Conservation (phyloP, 768 basidiomycete genomes). For the Rubroboletus pulcherrimus region DNA sequence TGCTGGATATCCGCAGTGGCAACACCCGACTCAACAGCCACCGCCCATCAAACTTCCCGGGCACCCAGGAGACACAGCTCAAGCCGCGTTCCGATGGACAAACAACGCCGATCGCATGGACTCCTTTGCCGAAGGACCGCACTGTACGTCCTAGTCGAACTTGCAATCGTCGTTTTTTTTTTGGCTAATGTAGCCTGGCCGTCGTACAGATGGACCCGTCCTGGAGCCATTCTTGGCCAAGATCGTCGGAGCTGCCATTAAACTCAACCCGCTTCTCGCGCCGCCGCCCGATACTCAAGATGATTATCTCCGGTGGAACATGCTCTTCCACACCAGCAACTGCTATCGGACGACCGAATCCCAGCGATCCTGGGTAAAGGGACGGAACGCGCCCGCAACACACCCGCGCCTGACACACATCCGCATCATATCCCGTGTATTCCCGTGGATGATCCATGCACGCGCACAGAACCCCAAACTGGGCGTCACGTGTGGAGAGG, state of each 20-base stretch:
- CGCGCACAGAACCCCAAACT: constrained; percentile 40
- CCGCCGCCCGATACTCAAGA: constrained; percentile 43
- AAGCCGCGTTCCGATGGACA: constrained; percentile 29
- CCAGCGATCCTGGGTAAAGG: constrained; percentile 59
- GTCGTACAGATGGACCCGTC: constrained; percentile 60
- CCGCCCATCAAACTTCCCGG: constrained; percentile 23
- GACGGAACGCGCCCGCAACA: constrained; percentile 62
- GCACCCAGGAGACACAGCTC: constrained; percentile 21
- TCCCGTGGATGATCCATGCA: constrained; percentile 57
- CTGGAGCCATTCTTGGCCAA: constrained; percentile 56
- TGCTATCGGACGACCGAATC: constrained; percentile 63
- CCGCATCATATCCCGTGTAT: constrained; percentile 47
- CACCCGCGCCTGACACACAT: constrained; percentile 55
- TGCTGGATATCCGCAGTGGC: constrained; percentile 26
- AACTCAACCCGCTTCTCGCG: constrained; percentile 59
- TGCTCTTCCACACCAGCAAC: constrained; percentile 60
- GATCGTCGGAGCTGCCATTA: constrained; percentile 44
- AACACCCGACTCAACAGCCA: constrained; percentile 25
- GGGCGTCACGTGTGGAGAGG: constrained; percentile 67
- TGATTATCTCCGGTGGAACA: constrained; percentile 67
- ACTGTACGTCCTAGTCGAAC: constrained; percentile 33
- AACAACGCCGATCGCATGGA: constrained; percentile 32
- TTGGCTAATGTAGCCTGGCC: constrained; percentile 13
- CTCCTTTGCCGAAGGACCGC: constrained; percentile 38
- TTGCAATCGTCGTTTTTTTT: background rate